phyloP scores from a whole-genome alignment of 257 asterid genomes.

The Hygrophila difformis region DNA sequence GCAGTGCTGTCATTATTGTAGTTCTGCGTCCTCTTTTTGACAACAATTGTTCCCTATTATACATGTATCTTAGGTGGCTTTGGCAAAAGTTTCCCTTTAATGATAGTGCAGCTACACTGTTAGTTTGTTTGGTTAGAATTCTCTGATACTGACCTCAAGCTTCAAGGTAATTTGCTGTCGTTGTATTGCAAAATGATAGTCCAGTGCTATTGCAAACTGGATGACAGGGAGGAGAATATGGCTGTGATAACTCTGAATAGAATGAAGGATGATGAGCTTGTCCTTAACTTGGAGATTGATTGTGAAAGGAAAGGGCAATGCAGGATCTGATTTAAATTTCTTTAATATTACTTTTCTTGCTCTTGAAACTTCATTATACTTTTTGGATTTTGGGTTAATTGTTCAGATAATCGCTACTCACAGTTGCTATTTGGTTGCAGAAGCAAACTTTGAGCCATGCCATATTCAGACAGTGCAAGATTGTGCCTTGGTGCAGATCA shows the following conservation, averaged over 20 bases:
- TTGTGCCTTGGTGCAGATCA: slow-evolving; percentile 98
- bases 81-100: too few species aligned
- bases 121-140: background rate
- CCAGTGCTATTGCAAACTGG: slow-evolving; percentile 70
- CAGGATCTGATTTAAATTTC: slow-evolving; percentile 30
- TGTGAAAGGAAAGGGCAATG: slow-evolving; percentile 95
- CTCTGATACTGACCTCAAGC: background rate
- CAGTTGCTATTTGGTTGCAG: slow-evolving; percentile 91
- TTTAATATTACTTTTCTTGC: background rate
- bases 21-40: slow-evolving; percentile 1
- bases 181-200: slow-evolving; percentile 28
- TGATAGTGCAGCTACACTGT: background rate
- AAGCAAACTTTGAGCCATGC: slow-evolving; percentile 82
- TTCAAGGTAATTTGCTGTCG: slow-evolving; percentile 13
- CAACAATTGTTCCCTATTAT: background rate
- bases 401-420: slow-evolving; percentile 87
- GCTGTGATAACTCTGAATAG: slow-evolving; percentile 93
- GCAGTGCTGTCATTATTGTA: background rate
- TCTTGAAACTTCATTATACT: background rate
- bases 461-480: slow-evolving; percentile 81
- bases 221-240: slow-evolving; percentile 93
- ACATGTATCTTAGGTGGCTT: background rate
- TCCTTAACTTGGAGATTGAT: slow-evolving; percentile 94
- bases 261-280: slow-evolving; percentile 92
- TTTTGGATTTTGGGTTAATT: slow-evolving; percentile 12